Evolutionary conservation across 257 asterid species (phyloP).

Genomic region (Voacanga thouarsii): DNA sequence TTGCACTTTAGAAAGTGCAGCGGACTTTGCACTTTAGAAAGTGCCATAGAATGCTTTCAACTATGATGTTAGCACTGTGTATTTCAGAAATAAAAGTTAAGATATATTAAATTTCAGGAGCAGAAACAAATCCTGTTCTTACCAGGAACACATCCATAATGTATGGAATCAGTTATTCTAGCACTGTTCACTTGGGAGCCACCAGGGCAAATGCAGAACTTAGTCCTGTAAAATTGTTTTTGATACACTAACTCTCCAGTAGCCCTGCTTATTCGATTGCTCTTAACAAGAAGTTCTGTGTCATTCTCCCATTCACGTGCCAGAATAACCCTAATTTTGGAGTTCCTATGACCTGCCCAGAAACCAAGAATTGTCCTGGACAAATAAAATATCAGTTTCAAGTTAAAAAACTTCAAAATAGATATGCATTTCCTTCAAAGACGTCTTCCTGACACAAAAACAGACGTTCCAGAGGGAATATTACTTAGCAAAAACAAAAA

Average conservation of each 20-base stretch:
- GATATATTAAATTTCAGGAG: not conserved
- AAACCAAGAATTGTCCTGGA: conserved; percentile 92
- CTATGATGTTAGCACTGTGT: not conserved
- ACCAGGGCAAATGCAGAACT: conserved; percentile 98
- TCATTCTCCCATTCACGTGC: conserved; percentile 98
- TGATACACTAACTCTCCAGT: conserved; percentile 86
- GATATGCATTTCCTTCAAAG: not conserved
- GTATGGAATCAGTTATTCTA: conserved; percentile 95
- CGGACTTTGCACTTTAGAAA: not conserved
- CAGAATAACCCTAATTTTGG: conserved; percentile 86
- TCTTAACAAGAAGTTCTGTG: conserved; percentile 83
- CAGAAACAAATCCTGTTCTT: conserved; percentile 26
- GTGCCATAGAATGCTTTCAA: not conserved
- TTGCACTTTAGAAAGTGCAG: not conserved
- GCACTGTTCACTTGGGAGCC: conserved; percentile 99
- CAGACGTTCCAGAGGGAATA: not conserved
- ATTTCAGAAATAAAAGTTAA: not conserved
- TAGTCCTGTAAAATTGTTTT: conserved; percentile 80
- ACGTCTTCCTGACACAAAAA: not conserved
- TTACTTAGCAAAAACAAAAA: not conserved
- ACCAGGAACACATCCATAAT: conserved; percentile 98
- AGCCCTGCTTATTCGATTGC: conserved; percentile 87
- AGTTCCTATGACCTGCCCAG: conserved; percentile 99
- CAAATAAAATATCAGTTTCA: conserved; percentile 18
- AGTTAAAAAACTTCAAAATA: not conserved